Evolutionary conservation across 257 asterid genomes (phyloP).

Genomic region (Gentiana straminea): DNA sequence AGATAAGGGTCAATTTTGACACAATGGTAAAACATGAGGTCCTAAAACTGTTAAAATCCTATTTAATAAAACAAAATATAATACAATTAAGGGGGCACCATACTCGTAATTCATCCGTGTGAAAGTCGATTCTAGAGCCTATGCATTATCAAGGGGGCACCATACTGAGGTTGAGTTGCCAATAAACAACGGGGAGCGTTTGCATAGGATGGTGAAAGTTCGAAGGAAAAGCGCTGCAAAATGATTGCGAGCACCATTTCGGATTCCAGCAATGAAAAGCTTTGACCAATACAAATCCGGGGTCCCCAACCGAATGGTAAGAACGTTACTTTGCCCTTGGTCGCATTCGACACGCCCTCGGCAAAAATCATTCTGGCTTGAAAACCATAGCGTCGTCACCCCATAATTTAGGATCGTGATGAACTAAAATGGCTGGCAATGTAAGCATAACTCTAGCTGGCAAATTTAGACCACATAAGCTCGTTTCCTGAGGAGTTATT

Average conservation of each 20-base stretch:
- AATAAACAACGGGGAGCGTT: too few relatives aligned
- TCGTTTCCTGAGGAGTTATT: neutral
- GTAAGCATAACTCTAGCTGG: neutral
- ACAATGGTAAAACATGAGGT: too few relatives aligned
- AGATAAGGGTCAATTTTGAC: too few relatives aligned
- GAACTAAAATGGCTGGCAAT: constrained; percentile 13
- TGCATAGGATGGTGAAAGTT: too few relatives aligned
- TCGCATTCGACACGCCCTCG: constrained; percentile 16
- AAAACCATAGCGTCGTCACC: constrained; percentile 16
- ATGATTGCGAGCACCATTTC: constrained; percentile 17
- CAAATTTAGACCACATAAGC: constrained; percentile 3
- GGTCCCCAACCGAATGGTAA: constrained; percentile 17
- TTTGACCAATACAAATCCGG: constrained; percentile 17
- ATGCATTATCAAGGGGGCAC: too few relatives aligned
- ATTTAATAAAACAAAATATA: too few relatives aligned
- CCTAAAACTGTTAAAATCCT: too few relatives aligned
- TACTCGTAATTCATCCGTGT: too few relatives aligned
- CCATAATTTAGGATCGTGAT: constrained; percentile 17
- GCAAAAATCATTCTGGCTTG: constrained; percentile 20
- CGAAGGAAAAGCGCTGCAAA: too few relatives aligned
- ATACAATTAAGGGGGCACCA: too few relatives aligned
- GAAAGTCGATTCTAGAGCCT: too few relatives aligned
- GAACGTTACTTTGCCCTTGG: constrained; percentile 14
- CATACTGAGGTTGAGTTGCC: too few relatives aligned
- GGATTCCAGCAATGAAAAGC: constrained; percentile 10